Percentiles rank a stretch among this genome's conserved stretches.
These are phyloP conservation scores for Suhomyces faveliae DNA, from an alignment of 805 yeast species.

Conservation along the genomic window DNA sequence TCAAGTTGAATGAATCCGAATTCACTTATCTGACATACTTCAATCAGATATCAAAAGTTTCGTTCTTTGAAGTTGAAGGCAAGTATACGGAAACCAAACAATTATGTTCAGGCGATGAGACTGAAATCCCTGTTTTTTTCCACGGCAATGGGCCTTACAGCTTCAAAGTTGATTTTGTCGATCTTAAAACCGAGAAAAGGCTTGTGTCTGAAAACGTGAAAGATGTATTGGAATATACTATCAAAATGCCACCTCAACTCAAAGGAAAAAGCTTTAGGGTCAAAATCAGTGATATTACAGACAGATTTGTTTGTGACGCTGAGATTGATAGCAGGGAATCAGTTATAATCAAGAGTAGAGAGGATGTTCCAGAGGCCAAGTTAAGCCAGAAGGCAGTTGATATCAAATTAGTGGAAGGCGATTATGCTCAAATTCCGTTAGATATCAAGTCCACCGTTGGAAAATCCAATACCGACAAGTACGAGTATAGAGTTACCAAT, in stretches of 20 bases:
- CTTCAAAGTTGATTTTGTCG: constrained; percentile 65
- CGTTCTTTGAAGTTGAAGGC: constrained; percentile 23
- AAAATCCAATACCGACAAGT: constrained; percentile 23
- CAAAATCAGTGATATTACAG: constrained; percentile 62
- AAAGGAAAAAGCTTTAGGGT: constrained; percentile 75
- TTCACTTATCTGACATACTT: constrained; percentile 67
- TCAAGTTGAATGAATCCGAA: constrained; percentile 30
- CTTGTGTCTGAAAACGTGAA: constrained; percentile 32
- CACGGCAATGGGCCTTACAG: constrained; percentile 81
- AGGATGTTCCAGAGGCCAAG: constrained; percentile 57
- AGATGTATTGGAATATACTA: constrained; percentile 29
- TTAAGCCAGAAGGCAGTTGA: constrained; percentile 10
- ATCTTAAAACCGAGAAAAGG: constrained; percentile 28
- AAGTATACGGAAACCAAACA: constrained; percentile 16
- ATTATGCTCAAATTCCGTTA: constrained; percentile 54
- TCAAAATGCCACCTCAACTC: constrained; percentile 55
- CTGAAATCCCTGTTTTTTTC: constrained; percentile 52
- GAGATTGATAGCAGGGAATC: constrained; percentile 58
- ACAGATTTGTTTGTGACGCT: constrained; percentile 78
- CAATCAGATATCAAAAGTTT: constrained; percentile 59
- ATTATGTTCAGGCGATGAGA: constrained; percentile 31
- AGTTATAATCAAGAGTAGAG: constrained; percentile 59
- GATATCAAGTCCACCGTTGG: constrained; percentile 33
- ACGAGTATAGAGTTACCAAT: constrained; percentile 30
- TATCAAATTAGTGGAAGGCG: constrained; percentile 59